Evolutionary conservation across 192 early-diverging fungal genomes (phyloP), one percentile per base, ranked within the genome.

Genomic region (Entomortierella parvispora): DNA sequence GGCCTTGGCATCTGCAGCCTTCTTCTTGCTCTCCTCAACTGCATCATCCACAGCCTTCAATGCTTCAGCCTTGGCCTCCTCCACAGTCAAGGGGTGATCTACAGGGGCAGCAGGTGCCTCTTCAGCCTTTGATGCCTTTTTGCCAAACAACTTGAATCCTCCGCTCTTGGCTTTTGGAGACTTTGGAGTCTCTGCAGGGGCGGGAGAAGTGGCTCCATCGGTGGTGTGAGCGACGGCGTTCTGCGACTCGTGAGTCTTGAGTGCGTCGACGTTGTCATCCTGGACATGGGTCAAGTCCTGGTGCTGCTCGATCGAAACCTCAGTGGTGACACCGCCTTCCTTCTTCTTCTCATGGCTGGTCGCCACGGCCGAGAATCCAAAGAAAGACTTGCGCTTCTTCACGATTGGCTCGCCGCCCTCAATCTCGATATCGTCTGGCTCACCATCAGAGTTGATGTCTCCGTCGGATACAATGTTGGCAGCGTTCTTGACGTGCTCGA

Each of bases 331-430:
- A 22, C 74, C 74, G 23, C 62, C 74, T 3, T 51, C 74, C 61
- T 77, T 77, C 17, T 49, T 77, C 65, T 68, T 77, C 20, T 68
- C 74, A 26, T 77, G 74, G 28, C 60, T 63, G 5, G 74, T 77
- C 18, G 58, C 66, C n/a, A 77, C 66, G 20, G 74, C 74, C 4
- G 65, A 63, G 61, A 77, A 77, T 11, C 65, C 74, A 59, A 77
- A 68, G 74, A 68, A 77, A 37, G 74, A 68, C 48, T 77, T 77
- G 65, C 74, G 74, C 42, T 77, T 77, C 74, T 77, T 77, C 53
- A 77, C 61, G 18, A 77, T 46, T 11, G 74, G 65, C 11, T 58
- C 68, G 15, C 74, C 74, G 47, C 62, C 62, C 48, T 77, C 59
- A 43, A 77, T 60, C 49, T 77, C 74, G 34, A 77, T 77, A 18